Evolutionary conservation across 2,329 filamentous ascomycete genomes (phyloP).

Genomic region (Talaromyces marneffei): DNA sequence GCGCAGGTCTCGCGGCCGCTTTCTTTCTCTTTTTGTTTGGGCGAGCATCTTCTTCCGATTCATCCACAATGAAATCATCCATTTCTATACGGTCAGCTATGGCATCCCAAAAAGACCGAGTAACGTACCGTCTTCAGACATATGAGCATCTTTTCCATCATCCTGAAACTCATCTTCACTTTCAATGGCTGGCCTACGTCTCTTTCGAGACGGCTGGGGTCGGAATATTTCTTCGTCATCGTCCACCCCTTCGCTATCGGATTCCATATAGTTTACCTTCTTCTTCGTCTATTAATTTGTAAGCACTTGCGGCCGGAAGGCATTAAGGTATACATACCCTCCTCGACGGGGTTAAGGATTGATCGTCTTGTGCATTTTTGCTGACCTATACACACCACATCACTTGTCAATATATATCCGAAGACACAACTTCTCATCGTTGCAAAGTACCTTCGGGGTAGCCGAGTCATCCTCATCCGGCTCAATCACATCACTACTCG

Average conservation of each 20-base stretch:
- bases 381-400: not conserved
- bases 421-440: slow-evolving; percentile 32
- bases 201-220: slow-evolving; percentile 49
- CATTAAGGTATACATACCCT: slow-evolving; percentile 50
- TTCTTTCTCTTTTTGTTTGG: slow-evolving; percentile 68
- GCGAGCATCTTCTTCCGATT: slow-evolving; percentile 69
- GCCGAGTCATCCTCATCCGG: slow-evolving; percentile 53
- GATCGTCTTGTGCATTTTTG: slow-evolving; percentile 36
- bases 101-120: not conserved
- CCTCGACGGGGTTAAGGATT: slow-evolving; percentile 67
- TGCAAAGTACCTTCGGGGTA: slow-evolving; percentile 43
- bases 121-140: slow-evolving; percentile 46
- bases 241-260: slow-evolving; percentile 63
- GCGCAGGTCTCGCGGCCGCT: slow-evolving; percentile 41
- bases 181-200: slow-evolving; percentile 58
- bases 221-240: slow-evolving; percentile 69
- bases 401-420: slow-evolving; percentile 27
- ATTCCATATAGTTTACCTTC: slow-evolving; percentile 70
- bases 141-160: slow-evolving; percentile 46
- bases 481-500: slow-evolving; percentile 71
- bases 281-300: slow-evolving; percentile 49
- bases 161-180: slow-evolving; percentile 64
- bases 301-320: not conserved
- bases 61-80: slow-evolving; percentile 80
- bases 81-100: slow-evolving; percentile 52